Percentiles rank a stretch among this genome's conserved stretches.
Conservation (phyloP, 768 basidiomycete species). For the Tulasnella sp. region DNA sequence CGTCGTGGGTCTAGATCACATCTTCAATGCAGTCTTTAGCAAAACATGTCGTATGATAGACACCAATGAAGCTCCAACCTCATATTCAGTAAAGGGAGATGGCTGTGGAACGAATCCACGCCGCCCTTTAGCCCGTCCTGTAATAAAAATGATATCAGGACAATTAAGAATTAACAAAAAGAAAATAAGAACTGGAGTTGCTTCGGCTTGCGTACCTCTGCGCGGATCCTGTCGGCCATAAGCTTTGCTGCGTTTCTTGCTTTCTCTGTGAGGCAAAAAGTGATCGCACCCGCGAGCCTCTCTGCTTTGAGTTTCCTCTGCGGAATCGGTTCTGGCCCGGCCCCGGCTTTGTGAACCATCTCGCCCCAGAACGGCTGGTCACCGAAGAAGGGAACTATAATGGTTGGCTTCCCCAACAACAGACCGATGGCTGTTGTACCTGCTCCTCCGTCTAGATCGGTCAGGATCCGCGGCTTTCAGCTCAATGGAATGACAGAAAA, state of each 20-base stretch:
- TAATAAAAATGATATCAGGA: not conserved
- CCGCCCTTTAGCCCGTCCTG: constrained; percentile 51
- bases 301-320: constrained; percentile 50
- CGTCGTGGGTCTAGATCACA: constrained; percentile 55
- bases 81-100: constrained; percentile 61
- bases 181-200: not conserved
- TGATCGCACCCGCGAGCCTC: constrained; percentile 53
- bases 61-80: constrained; percentile 36
- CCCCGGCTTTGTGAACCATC: constrained; percentile 60
- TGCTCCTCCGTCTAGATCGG: constrained; percentile 49
- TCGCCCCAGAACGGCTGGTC: constrained; percentile 54
- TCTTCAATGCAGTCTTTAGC: constrained; percentile 32
- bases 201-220: constrained; percentile 43
- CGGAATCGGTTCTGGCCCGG: constrained; percentile 58
- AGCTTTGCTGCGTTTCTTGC: constrained; percentile 50
- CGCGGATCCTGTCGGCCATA: constrained; percentile 51
- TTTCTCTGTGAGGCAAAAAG: constrained; percentile 45
- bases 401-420: constrained; percentile 55
- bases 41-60: no score
- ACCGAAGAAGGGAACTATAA: constrained; percentile 64
- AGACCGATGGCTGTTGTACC: constrained; percentile 64
- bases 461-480: not conserved
- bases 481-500: not conserved
- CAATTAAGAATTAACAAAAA: not conserved
- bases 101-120: constrained; percentile 56